Conservation (phyloP, 257 asterid species). For the Schizonepeta tenuifolia region DNA sequence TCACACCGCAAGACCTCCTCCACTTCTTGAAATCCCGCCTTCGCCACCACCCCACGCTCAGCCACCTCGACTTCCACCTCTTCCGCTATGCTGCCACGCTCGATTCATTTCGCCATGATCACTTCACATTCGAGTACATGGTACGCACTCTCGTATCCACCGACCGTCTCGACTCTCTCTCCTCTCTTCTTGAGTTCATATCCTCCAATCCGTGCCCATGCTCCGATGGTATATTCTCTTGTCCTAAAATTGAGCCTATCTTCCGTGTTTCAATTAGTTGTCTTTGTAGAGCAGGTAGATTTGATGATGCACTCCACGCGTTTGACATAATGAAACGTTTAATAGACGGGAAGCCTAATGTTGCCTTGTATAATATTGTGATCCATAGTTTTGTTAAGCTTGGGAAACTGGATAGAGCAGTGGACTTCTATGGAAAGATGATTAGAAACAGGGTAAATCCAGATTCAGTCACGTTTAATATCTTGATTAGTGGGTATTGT, state of each 20-base stretch:
- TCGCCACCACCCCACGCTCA: slow-evolving; percentile 75
- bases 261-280: slow-evolving; percentile 70
- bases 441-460: slow-evolving; percentile 70
- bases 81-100: slow-evolving; percentile 81
- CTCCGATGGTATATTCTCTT: slow-evolving; percentile 86
- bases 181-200: slow-evolving; percentile 65
- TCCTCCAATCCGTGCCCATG: slow-evolving; percentile 93
- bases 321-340: slow-evolving; percentile 71
- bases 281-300: slow-evolving; percentile 64
- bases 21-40: slow-evolving; percentile 65
- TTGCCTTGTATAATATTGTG: slow-evolving; percentile 62
- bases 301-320: slow-evolving; percentile 60
- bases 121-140: slow-evolving; percentile 83
- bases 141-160: slow-evolving; percentile 73
- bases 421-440: slow-evolving; percentile 67
- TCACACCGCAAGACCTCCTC: slow-evolving; percentile 68
- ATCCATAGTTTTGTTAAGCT: slow-evolving; percentile 78
- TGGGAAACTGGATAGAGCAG: slow-evolving; percentile 52
- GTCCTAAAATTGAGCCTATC: slow-evolving; percentile 70
- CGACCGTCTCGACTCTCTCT: slow-evolving; percentile 74
- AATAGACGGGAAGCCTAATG: slow-evolving; percentile 81
- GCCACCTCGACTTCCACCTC: slow-evolving; percentile 89
- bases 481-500: slow-evolving; percentile 79
- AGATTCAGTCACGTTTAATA: slow-evolving; percentile 73
- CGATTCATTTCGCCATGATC: slow-evolving; percentile 91